These are phyloP conservation scores for Penicillium sp. DNA, from an alignment of 2,329 filamentous ascomycete species.

Conservation along the genomic window DNA sequence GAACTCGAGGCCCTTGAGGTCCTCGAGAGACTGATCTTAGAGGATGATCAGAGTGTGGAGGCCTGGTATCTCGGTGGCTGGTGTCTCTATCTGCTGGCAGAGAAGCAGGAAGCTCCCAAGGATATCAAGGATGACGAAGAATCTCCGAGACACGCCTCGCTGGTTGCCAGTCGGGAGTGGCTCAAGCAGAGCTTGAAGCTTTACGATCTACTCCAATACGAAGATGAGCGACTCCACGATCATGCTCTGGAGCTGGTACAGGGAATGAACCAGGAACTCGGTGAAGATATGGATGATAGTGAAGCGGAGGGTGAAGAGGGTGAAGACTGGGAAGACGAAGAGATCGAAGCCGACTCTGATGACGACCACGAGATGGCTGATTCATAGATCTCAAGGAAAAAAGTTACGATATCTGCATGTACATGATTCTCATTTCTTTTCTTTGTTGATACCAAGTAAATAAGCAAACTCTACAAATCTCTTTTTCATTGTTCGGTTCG, in stretches of 20 bases:
- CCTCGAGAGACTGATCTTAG: conserved; percentile 72
- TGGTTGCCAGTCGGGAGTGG: conserved; percentile 76
- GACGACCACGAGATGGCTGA: conserved; percentile 53
- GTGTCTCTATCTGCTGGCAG: conserved; percentile 69
- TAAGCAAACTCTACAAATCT: not conserved
- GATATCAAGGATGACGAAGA: conserved; percentile 36
- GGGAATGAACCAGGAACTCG: conserved; percentile 60
- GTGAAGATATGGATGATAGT: conserved; percentile 53
- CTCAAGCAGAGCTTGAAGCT: conserved; percentile 73
- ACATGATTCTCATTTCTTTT: conserved; percentile 24
- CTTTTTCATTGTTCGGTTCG: conserved; percentile 11
- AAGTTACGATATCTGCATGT: conserved; percentile 22
- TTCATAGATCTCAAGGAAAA: conserved; percentile 30
- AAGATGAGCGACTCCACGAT: conserved; percentile 44
- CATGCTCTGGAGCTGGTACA: conserved; percentile 43
- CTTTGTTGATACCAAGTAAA: conserved; percentile 32
- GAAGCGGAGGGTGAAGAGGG: conserved; percentile 52
- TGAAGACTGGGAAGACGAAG: conserved; percentile 48
- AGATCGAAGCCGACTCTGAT: conserved; percentile 52
- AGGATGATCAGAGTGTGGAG: conserved; percentile 93
- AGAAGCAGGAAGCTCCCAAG: conserved; percentile 42
- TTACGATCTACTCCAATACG: conserved; percentile 75
- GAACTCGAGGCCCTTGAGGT: conserved; percentile 80
- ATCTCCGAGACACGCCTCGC: conserved; percentile 56
- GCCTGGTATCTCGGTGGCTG: conserved; percentile 96